Conservation (phyloP, 1,284 basidiomycete genomes). For the Fistulinella staudtii region DNA sequence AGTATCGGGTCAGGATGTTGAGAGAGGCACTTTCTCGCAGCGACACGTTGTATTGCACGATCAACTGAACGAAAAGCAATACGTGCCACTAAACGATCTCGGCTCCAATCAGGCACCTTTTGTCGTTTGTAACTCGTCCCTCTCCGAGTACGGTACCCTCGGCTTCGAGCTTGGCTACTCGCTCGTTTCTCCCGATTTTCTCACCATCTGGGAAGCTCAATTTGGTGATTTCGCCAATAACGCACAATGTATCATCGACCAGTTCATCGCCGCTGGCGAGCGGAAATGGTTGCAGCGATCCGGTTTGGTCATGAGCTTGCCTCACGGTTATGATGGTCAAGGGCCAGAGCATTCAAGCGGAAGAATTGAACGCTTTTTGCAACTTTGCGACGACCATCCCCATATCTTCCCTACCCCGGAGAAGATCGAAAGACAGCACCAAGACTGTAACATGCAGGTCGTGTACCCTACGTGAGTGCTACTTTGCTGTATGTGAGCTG, state of each 20-base stretch:
- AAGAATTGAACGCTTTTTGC: constrained; percentile 94
- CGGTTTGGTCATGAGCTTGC: constrained; percentile 88
- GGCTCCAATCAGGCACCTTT: constrained; percentile 87
- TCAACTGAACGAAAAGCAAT: constrained; percentile 89
- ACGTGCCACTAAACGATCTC: constrained; percentile 87
- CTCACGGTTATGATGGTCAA: constrained; percentile 98
- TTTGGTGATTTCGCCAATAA: constrained; percentile 99
- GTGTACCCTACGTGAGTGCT: constrained; percentile 85
- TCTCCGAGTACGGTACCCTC: constrained; percentile 93
- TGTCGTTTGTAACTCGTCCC: constrained; percentile 94
- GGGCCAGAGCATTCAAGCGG: constrained; percentile 99
- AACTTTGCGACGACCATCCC: constrained; percentile 97
- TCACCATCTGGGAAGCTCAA: constrained; percentile 99
- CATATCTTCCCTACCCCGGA: constrained; percentile 85
- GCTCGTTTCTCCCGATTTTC: constrained; percentile 88
- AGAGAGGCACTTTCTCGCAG: constrained; percentile 99
- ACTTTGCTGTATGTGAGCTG: not conserved
- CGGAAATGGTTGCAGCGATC: constrained; percentile 97
- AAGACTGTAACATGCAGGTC: constrained; percentile 99
- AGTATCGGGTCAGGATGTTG: constrained; percentile 97
- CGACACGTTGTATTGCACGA: constrained; percentile 97
- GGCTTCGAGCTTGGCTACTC: constrained; percentile 99
- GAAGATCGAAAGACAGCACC: constrained; percentile 93
- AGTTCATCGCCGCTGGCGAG: constrained; percentile 98
- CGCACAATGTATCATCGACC: constrained; percentile 98